Evolutionary conservation across 2,329 filamentous ascomycete genomes (phyloP), one percentile per base, ranked within the genome.

Genomic region (Diplodia intermedia): DNA sequence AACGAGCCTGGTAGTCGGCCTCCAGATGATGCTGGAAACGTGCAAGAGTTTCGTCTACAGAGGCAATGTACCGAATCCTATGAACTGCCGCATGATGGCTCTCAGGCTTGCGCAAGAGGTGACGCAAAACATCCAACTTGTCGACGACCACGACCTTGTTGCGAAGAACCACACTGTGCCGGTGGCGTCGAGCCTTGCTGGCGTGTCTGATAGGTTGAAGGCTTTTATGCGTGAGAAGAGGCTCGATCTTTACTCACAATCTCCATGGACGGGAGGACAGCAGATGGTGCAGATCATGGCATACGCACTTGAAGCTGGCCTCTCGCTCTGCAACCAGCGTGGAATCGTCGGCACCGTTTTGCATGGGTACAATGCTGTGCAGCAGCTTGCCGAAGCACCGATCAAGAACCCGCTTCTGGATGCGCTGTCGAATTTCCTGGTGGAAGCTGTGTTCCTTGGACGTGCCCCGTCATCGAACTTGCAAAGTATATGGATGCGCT

Each of bases 231-330:
- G 20, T 9, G 56, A 65, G 6, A 40, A 40, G 15, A 31, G 56
- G 26, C 47, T 65, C 7, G 66, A 68, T 43, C 40, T 65, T 4
- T 68, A 68, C 12, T 61, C 60, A n/a, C 57, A 68, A 47, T 49
- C 66, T 15, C 66, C 66, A 31, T 68, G 66, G 66, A 36, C 61
- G 6, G 66, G 56, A 14, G 66, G 66, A 9, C 33, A 53, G 14
- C 66, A 68, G 15, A 68, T 65, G 33, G n/a, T 33, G 18, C 49
- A 50, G 15, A 63, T 56, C 18, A 23, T 65, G 11, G 57, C 23
- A 7, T 33, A 33, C 26, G 57, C 66, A 20, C 36, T 62, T 36
- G 57, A 43, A n/a, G 40, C 43, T 36, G 66, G 66, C 4, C 29
- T 68, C 8, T 40, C 33, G 1, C 57, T 68, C 12, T 54, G 60